Percentiles rank a stretch among this genome's conserved stretches.
Evolutionary conservation across 768 basidiomycete genomes (phyloP).

Genomic region (Suillus decipiens): DNA sequence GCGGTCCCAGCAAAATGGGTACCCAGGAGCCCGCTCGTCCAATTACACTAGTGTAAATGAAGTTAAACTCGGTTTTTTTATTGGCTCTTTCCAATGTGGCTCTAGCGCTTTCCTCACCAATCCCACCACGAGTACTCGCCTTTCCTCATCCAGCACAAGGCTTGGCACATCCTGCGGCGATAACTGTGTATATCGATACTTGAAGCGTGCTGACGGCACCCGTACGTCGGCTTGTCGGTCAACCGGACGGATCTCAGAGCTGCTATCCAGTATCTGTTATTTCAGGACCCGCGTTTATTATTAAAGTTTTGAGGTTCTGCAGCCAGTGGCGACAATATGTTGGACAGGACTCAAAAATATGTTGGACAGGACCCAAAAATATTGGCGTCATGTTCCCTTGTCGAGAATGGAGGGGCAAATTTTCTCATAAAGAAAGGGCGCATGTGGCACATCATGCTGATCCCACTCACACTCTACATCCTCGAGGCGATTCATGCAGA

Average conservation of each 20-base stretch:
- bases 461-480: neutral
- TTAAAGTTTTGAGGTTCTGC: neutral
- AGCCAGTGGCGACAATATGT: neutral
- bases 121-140: neutral
- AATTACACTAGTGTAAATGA: too few relatives aligned
- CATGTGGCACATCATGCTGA: neutral
- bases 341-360: neutral
- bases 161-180: neutral
- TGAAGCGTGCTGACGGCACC: neutral
- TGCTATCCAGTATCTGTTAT: neutral
- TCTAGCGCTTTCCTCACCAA: neutral
- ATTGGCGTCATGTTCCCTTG: neutral
- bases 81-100: neutral
- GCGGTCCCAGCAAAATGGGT: neutral
- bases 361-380: neutral
- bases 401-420: neutral
- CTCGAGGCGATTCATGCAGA: neutral
- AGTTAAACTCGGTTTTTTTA: too few relatives aligned
- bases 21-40: neutral
- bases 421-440: neutral
- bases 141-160: constrained; percentile 1
- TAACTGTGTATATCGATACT: neutral
- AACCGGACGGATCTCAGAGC: neutral
- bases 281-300: neutral
- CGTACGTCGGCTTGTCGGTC: neutral